Conservation (phyloP, 2,329 filamentous ascomycete species). For the Juglanconis juglandina region DNA sequence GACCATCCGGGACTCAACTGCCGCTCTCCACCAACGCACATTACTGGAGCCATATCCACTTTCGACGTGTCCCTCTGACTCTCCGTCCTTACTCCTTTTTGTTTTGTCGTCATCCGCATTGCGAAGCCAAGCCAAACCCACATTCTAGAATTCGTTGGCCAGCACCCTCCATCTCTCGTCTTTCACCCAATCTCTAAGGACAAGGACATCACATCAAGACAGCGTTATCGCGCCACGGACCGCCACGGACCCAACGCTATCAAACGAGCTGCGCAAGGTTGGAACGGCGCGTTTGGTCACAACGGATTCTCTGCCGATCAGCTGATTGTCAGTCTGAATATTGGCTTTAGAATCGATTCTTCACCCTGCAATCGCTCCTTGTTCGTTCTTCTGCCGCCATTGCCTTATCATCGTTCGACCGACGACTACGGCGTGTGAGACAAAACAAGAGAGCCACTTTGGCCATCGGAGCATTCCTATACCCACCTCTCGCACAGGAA, state of each 20-base stretch:
- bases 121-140: neutral
- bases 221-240: neutral
- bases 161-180: neutral
- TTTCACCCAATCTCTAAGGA: neutral
- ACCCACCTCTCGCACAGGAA: neutral
- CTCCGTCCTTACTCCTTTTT: neutral
- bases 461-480: neutral
- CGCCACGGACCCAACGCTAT: neutral
- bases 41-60: neutral
- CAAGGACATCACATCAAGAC: neutral
- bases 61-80: neutral
- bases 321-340: neutral
- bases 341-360: neutral
- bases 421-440: neutral
- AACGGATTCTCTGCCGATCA: neutral
- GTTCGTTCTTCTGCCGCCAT: neutral
- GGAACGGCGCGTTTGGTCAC: constrained; percentile 6
- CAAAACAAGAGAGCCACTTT: neutral
- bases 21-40: constrained; percentile 9
- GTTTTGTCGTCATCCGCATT: neutral
- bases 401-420: constrained; percentile 1
- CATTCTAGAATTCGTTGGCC: neutral
- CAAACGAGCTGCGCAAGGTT: neutral
- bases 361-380: neutral
- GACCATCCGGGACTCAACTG: neutral